Evolutionary conservation across 306 rosid species (phyloP), one percentile per base, ranked within the genome.

Genomic region (Ormosia semicastrata): DNA sequence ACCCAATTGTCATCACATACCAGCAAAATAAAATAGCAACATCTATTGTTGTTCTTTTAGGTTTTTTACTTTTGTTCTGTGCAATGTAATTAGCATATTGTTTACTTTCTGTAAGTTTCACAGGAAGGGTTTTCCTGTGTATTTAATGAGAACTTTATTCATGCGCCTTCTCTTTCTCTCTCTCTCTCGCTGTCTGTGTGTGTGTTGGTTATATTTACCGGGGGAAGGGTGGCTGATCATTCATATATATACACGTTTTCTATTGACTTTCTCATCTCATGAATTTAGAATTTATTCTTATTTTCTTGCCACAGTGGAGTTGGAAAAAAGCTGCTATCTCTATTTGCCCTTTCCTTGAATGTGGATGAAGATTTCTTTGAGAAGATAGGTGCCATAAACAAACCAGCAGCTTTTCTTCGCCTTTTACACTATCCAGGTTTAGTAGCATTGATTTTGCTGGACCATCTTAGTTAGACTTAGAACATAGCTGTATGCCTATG

Each of bases 401-500:
- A 83, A 12, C 93, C 95, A 43, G 4, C 50, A 17, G 80, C 89
- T 24, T 77, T 78, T 80, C 94, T 94, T 83, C 94, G 98, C 33
- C 97, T 94, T 79, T 81, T 94, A 88, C 92, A 75, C 54, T 92
- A 94, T 85, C 93, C 97, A 90, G 97, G 96, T 93, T 81, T 52
- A 46, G 66, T 52, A 82, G 62, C 81, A 76, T 18, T 65, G 5
- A 44, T 52, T 49, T 62, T 29, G 7, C 54, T 56, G 12, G 60
- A 63, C 40, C 52, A 77, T 60, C 34, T 17, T 68, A 39, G 3
- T 12, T 59, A 29, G 52, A 80, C 24, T 24, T 24, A 24, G 24
- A 24, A 37, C 49, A 14, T 14, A 62, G 49, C 70, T 65, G 10
- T n/a, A 65, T 58, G 37, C 58, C 30, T 75, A 29, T 4, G n/a